These are phyloP conservation scores for Blastocystis sp. DNA, from an alignment of 352 stramenopile species.

Conservation along the genomic window DNA sequence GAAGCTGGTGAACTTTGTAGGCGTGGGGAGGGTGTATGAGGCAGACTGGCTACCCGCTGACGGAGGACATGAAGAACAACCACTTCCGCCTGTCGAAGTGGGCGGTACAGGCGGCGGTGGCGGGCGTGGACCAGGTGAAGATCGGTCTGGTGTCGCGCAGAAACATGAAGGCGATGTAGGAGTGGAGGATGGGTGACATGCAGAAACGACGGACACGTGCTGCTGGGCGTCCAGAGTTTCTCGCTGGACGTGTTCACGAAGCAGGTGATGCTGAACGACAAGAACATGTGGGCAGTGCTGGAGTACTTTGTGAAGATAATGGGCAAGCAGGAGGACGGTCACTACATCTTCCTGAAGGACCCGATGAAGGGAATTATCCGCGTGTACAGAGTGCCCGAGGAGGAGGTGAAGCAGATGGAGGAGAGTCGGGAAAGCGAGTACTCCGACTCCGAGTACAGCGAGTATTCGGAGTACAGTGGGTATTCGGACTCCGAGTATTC, in stretches of 20 bases:
- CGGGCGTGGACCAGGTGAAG: constrained; percentile 91
- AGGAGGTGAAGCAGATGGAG: constrained; percentile 68
- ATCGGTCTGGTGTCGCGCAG: constrained; percentile 85
- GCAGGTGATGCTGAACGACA: constrained; percentile 90
- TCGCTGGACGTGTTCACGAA: constrained; percentile 85
- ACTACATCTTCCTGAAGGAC: constrained; percentile 96
- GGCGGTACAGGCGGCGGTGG: constrained; percentile 85
- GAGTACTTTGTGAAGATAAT: constrained; percentile 84
- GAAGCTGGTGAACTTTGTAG: background rate
- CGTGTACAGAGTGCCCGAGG: constrained; percentile 89
- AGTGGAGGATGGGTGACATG: constrained; percentile 77
- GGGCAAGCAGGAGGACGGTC: constrained; percentile 83
- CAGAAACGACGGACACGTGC: constrained; percentile 20
- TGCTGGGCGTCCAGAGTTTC: constrained; percentile 65
- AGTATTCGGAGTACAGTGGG: background rate
- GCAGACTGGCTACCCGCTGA: constrained; percentile 84
- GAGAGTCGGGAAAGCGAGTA: background rate
- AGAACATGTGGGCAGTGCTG: constrained; percentile 91
- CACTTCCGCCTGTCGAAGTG: constrained; percentile 91
- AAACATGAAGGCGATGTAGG: constrained; percentile 83
- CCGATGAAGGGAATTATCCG: constrained; percentile 89
- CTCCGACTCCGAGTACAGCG: background rate
- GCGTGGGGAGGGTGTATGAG: background rate
- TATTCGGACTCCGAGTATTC: background rate
- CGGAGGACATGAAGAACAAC: constrained; percentile 97